phyloP scores from a whole-genome alignment of 78 protist species.

The Thecamonas trahens region DNA sequence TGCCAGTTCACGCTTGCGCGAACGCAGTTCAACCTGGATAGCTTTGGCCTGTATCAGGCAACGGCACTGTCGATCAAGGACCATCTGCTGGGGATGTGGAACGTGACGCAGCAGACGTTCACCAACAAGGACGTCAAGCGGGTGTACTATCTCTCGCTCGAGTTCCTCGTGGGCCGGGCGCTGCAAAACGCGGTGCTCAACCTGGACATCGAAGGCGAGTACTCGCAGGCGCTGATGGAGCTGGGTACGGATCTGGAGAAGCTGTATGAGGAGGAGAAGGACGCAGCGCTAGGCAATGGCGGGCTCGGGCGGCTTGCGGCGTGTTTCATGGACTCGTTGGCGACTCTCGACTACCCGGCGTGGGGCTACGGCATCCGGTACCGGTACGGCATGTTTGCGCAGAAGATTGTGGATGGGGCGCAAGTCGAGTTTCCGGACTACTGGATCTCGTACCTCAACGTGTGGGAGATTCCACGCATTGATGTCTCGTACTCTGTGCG shows the following conservation, averaged over 20 bases:
- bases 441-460: conserved; percentile 81
- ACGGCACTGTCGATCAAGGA: conserved; percentile 55
- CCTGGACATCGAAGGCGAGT: conserved; percentile 53
- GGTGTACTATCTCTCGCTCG: conserved; percentile 85
- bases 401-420: conserved; percentile 70
- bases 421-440: conserved; percentile 86
- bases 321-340: conserved; percentile 89
- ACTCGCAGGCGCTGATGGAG: conserved; percentile 29
- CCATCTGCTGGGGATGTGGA: conserved; percentile 22
- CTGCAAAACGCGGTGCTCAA: conserved; percentile 72
- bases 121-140: conserved; percentile 57
- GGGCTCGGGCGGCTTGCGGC: conserved; percentile 95
- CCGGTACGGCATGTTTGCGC: conserved; percentile 92
- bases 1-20: conserved; percentile 70
- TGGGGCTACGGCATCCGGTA: conserved; percentile 85
- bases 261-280: conserved; percentile 79
- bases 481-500: conserved; percentile 63
- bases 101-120: conserved; percentile 41
- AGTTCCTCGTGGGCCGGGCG: conserved; percentile 87
- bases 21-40: conserved; percentile 46
- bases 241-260: conserved; percentile 59
- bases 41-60: conserved; percentile 58
- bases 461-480: conserved; percentile 82
- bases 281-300: conserved; percentile 96
- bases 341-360: conserved; percentile 83